Evolutionary conservation across 441 rosid species (phyloP), one percentile per base, ranked within the genome.

Genomic region (Bruguiera hainesii): DNA sequence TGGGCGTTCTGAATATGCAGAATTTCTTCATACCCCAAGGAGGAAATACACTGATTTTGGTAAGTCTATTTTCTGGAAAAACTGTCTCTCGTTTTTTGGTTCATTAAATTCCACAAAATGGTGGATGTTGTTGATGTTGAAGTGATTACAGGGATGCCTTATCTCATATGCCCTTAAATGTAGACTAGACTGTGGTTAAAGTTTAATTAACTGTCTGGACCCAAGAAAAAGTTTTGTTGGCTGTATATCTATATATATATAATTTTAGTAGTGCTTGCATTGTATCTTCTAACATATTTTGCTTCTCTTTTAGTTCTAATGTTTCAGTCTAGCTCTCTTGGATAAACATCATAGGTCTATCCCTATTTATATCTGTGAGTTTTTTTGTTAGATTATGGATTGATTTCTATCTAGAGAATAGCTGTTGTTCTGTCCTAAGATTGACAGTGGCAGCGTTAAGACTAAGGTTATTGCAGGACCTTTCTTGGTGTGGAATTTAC

Each of bases 1-100:
- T 39, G 98, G 92, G 52, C 64, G 73, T 39, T 50, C 88, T 28
- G 99, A 96, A 25, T 90, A 96, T 70, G 97, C 96, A 0, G 99
- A 92, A 82, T 95, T 95, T 82, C 98, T 95, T 76, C 99, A 95
- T 76, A 82, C 87, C 8, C 93, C 98, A 19, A 90, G 69, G 80
- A 92, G 78, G 93, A 92, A 30, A 81, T 76, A 73, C 50, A 64
- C 87, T 73, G 98, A 96, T 82, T 96, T 92, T 69, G 92, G 97
- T 95, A 87, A 57, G 86, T 70, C 58, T 20, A 48, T 25, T 52
- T 52, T 57, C 57, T 72, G 19, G 50, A 51, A 19, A 21, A 33
- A 10, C 10, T 16, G 18, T 1, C 1, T 5, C 0, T 64, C 23
- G 18, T 65, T 58, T 23, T 28, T 30, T 20, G 25, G 28, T 7